Evolutionary conservation across 495 filamentous ascomycete genomes (phyloP).

Genomic region (Tuber aestivum): DNA sequence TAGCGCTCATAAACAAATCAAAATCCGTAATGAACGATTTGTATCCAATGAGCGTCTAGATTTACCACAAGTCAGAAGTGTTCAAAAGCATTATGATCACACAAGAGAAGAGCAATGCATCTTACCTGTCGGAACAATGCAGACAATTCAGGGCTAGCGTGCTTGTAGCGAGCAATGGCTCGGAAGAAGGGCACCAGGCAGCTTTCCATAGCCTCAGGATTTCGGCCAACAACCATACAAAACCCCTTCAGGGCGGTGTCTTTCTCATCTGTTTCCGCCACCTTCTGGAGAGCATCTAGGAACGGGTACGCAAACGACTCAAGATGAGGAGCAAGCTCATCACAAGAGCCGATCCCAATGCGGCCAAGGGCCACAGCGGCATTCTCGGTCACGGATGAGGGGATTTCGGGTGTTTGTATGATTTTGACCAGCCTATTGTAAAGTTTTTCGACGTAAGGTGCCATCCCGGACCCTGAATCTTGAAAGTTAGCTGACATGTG

Average conservation of each 20-base stretch:
- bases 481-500: slow-evolving; percentile 20
- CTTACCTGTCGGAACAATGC: slow-evolving; percentile 50
- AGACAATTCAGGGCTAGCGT: slow-evolving; percentile 46
- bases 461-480: slow-evolving; percentile 51
- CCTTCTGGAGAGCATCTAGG: slow-evolving; percentile 70
- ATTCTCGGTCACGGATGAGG: slow-evolving; percentile 89
- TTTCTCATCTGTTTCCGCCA: slow-evolving; percentile 90
- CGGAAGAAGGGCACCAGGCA: slow-evolving; percentile 76
- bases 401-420: slow-evolving; percentile 72
- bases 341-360: slow-evolving; percentile 74
- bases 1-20: slow-evolving; percentile 64
- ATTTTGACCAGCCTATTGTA: slow-evolving; percentile 71
- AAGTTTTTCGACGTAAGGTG: slow-evolving; percentile 67
- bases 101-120: slow-evolving; percentile 10
- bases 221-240: slow-evolving; percentile 71
- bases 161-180: slow-evolving; percentile 70
- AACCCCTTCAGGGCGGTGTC: slow-evolving; percentile 88
- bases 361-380: slow-evolving; percentile 89
- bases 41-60: slow-evolving; percentile 75
- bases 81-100: slow-evolving; percentile 7
- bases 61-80: slow-evolving; percentile 38
- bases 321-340: slow-evolving; percentile 73
- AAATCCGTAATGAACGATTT: slow-evolving; percentile 81
- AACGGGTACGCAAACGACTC: slow-evolving; percentile 73
- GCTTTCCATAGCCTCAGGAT: slow-evolving; percentile 87